These are phyloP conservation scores for Thuja plicata DNA, from an alignment of 83 land plant genomes.

Conservation along the genomic window DNA sequence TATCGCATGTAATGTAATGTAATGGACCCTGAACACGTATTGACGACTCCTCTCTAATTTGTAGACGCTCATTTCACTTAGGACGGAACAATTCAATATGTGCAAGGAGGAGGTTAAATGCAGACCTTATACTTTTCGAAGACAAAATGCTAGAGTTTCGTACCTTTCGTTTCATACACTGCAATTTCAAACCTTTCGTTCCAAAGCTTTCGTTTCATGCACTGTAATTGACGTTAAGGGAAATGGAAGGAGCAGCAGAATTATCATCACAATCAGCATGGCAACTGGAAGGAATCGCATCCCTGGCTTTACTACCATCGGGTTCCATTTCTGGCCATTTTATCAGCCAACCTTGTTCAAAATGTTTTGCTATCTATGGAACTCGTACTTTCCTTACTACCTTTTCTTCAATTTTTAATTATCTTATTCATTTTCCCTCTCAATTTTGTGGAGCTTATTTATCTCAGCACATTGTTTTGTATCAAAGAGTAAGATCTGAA, in stretches of 20 bases:
- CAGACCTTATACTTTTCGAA: too few relatives aligned
- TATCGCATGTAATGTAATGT: too few relatives aligned
- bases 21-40: too few relatives aligned
- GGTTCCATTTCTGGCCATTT: constrained; percentile 96
- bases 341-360: constrained; percentile 62
- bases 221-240: background rate
- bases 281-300: constrained; percentile 79
- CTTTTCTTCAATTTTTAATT: background rate
- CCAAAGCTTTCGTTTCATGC: background rate
- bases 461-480: background rate
- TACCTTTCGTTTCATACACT: background rate
- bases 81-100: too few relatives aligned
- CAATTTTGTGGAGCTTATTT: background rate
- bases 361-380: constrained; percentile 85
- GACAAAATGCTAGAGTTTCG: background rate
- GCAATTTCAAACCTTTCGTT: too few relatives aligned
- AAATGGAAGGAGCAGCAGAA: constrained; percentile 11
- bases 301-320: constrained; percentile 72
- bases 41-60: too few relatives aligned
- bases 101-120: too few relatives aligned
- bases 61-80: too few relatives aligned
- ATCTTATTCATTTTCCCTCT: background rate
- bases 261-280: background rate
- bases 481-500: background rate
- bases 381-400: constrained; percentile 40